phyloP scores from a whole-genome alignment of 805 yeast species.

The Candida dajiaensis region DNA sequence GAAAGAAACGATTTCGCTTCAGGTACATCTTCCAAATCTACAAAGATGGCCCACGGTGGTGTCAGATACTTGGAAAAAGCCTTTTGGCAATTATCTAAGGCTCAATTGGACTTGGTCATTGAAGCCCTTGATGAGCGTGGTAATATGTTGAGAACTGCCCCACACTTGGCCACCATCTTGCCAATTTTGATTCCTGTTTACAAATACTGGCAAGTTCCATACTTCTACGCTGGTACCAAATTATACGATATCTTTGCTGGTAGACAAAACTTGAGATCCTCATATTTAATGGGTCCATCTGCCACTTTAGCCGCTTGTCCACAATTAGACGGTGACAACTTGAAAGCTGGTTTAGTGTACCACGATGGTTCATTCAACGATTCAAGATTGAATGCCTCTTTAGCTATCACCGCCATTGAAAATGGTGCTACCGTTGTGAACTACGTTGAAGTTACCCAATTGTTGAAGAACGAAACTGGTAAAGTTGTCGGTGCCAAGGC shows the following conservation, averaged over 20 bases:
- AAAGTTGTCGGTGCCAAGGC: slow-evolving; percentile 74
- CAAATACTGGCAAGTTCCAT: slow-evolving; percentile 93
- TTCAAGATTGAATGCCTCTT: slow-evolving; percentile 79
- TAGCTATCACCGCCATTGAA: slow-evolving; percentile 81
- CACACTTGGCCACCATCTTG: slow-evolving; percentile 77
- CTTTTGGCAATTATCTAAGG: slow-evolving; percentile 84
- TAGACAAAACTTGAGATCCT: slow-evolving; percentile 69
- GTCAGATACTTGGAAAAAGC: slow-evolving; percentile 94
- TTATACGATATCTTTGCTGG: slow-evolving; percentile 93
- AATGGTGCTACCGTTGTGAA: slow-evolving; percentile 87
- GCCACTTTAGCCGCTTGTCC: slow-evolving; percentile 75
- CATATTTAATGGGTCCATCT: slow-evolving; percentile 64
- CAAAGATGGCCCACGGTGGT: slow-evolving; percentile 98
- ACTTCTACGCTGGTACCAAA: slow-evolving; percentile 86
- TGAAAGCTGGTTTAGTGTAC: slow-evolving; percentile 88
- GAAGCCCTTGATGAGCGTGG: slow-evolving; percentile 87
- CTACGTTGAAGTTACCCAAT: slow-evolving; percentile 74
- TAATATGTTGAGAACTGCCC: slow-evolving; percentile 83
- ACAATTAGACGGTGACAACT: slow-evolving; percentile 68
- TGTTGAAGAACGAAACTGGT: slow-evolving; percentile 55
- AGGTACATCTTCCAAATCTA: slow-evolving; percentile 90
- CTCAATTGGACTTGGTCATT: slow-evolving; percentile 80
- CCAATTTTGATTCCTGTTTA: slow-evolving; percentile 97
- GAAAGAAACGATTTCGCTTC: slow-evolving; percentile 88
- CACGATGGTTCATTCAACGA: slow-evolving; percentile 96